Base-by-base conservation (phyloP, 2,329 filamentous ascomycete species). In the Salinomyces thailandicus region DNA sequence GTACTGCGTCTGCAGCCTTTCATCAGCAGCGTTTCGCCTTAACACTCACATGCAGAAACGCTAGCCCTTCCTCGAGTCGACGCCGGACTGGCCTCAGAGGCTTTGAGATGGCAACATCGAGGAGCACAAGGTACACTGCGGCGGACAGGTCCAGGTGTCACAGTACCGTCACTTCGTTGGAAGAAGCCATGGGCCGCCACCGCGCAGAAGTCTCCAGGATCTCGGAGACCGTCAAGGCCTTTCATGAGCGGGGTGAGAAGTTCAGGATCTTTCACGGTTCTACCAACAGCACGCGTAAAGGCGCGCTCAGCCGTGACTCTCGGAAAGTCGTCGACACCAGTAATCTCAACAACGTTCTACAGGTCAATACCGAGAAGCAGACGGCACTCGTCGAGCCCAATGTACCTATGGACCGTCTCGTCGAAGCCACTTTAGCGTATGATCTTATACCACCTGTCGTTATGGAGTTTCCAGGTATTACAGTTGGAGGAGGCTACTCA, bases 261-360 rank as follows among this genome's bases (percentile, higher is more conserved):
- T 86, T 83, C 59, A 71, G 80, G n/a, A 78, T 86, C 53, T 81
- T 77, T 49, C 81, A 86, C 60, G 82, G 82, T 42, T 77, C 79
- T 0, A 85, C 81, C 17, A 85, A 84, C 62, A 83, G 76, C 58
- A 86, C 82, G 24, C 76, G 82, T 5, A 69, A 70, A 17, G 56
- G 58, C 6, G 47, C 57, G 5, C 56, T 60, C 33, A 49, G 48
- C 16, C 42, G 43, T 17, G 49, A 55, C 24, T 47, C 48, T 3
- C 45, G 24, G 15, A 52, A 43, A 66, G 68, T 75, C 7, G 66
- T 87, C 37, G 79, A 85, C 55, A 85, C 79, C 24, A 79, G 76
- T 57, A 52, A 55, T 3, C 69, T 87, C 7, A 69, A 66, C 45
- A 68, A 73, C 55, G 72, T 87, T 12, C 62, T 87, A 7, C 59